Percentiles rank a stretch among this genome's conserved stretches.
These are phyloP conservation scores for Cicer pinnatifidum DNA, from an alignment of 306 rosid species.

Conservation along the genomic window DNA sequence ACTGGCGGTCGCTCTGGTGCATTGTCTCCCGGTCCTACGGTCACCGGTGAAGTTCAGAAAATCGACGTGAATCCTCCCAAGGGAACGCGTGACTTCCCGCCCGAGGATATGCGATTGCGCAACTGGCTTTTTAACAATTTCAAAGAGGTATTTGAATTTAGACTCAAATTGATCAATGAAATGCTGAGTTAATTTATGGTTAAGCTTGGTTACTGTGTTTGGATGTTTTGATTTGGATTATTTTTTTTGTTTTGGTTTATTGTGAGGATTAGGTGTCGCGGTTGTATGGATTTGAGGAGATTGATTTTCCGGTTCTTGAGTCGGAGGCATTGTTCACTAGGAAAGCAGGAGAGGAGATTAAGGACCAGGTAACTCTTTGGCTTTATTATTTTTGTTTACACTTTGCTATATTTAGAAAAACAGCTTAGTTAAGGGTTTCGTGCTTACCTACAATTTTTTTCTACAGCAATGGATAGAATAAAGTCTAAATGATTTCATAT, in stretches of 20 bases:
- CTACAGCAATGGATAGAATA: too few relatives aligned
- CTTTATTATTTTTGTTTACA: slow-evolving; percentile 17
- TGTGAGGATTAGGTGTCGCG: slow-evolving; percentile 63
- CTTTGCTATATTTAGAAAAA: neutral
- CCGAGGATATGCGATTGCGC: slow-evolving; percentile 70
- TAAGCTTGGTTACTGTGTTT: slow-evolving; percentile 12
- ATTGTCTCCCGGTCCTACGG: slow-evolving; percentile 53
- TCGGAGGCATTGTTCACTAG: slow-evolving; percentile 82
- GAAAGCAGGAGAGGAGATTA: slow-evolving; percentile 96
- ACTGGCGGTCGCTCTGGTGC: slow-evolving; percentile 73
- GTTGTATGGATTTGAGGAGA: slow-evolving; percentile 83
- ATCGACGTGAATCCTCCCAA: slow-evolving; percentile 91
- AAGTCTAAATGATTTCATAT: too few relatives aligned
- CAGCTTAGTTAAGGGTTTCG: too few relatives aligned
- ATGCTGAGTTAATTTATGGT: neutral
- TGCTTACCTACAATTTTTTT: too few relatives aligned
- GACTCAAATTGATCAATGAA: neutral
- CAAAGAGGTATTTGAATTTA: slow-evolving; percentile 59
- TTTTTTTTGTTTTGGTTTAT: neutral
- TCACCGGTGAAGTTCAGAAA: slow-evolving; percentile 57
- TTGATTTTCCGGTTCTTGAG: slow-evolving; percentile 93
- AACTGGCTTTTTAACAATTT: slow-evolving; percentile 88
- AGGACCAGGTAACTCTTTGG: slow-evolving; percentile 74
- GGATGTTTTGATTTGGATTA: neutral
- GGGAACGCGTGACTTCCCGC: slow-evolving; percentile 91